Evolutionary conservation across 768 basidiomycete genomes (phyloP), one percentile per base, ranked within the genome.

Genomic region (Xerocomellus intermedius): DNA sequence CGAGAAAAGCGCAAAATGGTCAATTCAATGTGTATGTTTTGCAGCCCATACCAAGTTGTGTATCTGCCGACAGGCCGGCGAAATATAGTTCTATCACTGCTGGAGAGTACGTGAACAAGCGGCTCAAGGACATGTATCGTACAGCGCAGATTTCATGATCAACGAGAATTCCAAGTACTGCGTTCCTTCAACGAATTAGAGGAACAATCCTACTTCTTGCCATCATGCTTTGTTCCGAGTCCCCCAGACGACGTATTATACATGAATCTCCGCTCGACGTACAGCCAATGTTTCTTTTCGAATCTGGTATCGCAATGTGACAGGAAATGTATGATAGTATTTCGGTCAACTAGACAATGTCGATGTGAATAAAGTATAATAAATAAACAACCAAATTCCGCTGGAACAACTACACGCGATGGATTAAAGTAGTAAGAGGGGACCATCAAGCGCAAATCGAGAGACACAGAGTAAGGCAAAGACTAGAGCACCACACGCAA

Each of bases 21-120:
- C 28, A 8, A 43, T 1, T 24, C 28, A 8, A 43, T 1, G 6
- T 14, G 0, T 3, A 4, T 8, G 2, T 26, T 35, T 49, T 48
- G 10, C 44, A 78, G 69, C 71, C 79, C 4, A 74, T 81, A 19
- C 68, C 76, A 5, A 78, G 73, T 24, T 83, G 82, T 55, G 71
- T 86, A 4, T 80, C 82, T 2, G 66, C 71, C 0, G 77, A 79
- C 1, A 62, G 75, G 28, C 91, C 91, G 0, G 73, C 81, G 1
- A 85, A 81, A 67, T 94, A 94, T 67, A 79, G 82, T 48, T 72
- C 85, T 5, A 75, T 93, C 28, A 86, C 79, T 1, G 92, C 92
- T 0, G 93, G 94, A 7, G 89, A 92, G 48, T 93, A 92, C 72
- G 89, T 94, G 46, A 84, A 85, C 66, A 80, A 81, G 14, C 74